Base-by-base conservation (phyloP, 306 rosid species). In the Cicer judaicum region DNA sequence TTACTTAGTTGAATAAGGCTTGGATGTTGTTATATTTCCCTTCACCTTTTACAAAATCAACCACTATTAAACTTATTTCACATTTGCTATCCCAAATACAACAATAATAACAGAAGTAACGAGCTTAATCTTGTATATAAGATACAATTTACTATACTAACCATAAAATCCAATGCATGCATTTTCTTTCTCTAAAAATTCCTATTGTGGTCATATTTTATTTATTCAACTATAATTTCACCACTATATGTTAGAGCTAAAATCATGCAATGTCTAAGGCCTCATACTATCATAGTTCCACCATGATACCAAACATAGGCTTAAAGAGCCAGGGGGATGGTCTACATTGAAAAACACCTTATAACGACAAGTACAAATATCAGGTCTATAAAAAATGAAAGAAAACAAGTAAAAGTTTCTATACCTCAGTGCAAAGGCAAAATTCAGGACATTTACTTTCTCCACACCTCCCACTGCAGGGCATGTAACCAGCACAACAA, bases 401-500 rank as follows among this genome's bases (percentile, higher is more conserved):
- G 10, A 42, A 21, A 53, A 49, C 38, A 7, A 54, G 68, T 59
- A 14, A 12, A 62, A 38, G 19, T 29, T 65, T 77, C 10, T 10
- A 61, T 85, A 93, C 98, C 98, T 93, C 98, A 11, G 93, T 89
- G 73, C 84, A 77, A 48, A 91, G 90, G 87, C 96, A 93, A 80
- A 89, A 83, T 80, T 91, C 92, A 70, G 98, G 98, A 78, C 98
- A 91, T 85, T 52, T 84, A 64, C 96, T 75, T 75, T 83, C 86
- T 48, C 75, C 80, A 49, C 86, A 83, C 72, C 79, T 75, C 13
- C 84, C 86, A 70, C 86, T 83, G 71, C 97, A 91, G 46, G 98
- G 98, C 98, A 93, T 87, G 81, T 91, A 93, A 76, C 97, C 97
- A 72, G 93, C 98, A 83, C 98, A 93, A 56, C 97, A 93, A 4